These are phyloP conservation scores for Neurospora sp. DNA, from an alignment of 495 filamentous ascomycete genomes.

Conservation along the genomic window DNA sequence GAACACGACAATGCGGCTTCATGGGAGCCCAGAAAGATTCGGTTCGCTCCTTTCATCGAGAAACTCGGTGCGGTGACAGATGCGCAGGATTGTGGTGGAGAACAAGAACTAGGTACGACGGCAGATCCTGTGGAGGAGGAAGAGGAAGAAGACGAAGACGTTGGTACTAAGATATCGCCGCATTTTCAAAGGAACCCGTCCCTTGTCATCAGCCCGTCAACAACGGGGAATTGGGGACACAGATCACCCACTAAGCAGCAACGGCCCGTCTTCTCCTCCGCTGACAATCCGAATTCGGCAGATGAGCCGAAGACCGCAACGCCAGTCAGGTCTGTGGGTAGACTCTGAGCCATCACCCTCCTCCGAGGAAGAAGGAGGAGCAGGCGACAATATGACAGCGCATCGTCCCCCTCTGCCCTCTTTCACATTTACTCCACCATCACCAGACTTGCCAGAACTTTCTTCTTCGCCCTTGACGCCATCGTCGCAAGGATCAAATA, in stretches of 20 bases:
- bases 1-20: conserved; percentile 4
- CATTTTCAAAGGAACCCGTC: background rate
- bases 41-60: conserved; percentile 2
- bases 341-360: background rate
- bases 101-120: background rate
- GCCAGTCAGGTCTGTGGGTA: background rate
- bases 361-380: background rate
- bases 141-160: background rate
- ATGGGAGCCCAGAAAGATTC: conserved; percentile 13
- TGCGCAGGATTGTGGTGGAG: background rate
- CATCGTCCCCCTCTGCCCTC: background rate
- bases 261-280: background rate
- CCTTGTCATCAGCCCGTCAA: background rate
- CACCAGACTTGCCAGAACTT: background rate
- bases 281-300: background rate
- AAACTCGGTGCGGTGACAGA: background rate
- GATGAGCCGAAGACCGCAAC: background rate
- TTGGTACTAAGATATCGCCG: background rate
- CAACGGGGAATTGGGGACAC: too few relatives aligned
- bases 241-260: background rate
- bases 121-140: background rate
- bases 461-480: background rate
- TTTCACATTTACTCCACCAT: background rate
- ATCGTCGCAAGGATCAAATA: background rate
- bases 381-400: background rate